These are phyloP conservation scores for Magnusiomyces tetraspermus DNA, from an alignment of 1,139 yeast species.

Conservation along the genomic window DNA sequence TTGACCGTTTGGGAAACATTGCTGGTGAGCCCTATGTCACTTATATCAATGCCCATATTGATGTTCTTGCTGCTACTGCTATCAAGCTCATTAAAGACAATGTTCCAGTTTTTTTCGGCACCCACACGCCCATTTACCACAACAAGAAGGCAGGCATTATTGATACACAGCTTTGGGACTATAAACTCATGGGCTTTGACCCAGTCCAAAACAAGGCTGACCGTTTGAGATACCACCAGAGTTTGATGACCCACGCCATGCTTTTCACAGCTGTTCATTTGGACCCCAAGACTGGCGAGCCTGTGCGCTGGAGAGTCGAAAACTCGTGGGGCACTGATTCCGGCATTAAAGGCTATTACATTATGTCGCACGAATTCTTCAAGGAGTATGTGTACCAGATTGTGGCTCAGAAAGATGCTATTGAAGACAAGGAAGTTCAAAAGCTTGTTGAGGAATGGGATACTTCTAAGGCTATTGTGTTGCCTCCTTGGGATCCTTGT, in stretches of 20 bases:
- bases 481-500: slow-evolving; percentile 83
- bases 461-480: slow-evolving; percentile 42
- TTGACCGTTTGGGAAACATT: slow-evolving; percentile 66
- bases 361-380: slow-evolving; percentile 78
- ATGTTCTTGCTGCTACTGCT: slow-evolving; percentile 48
- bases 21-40: slow-evolving; percentile 56
- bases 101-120: slow-evolving; percentile 76
- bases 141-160: slow-evolving; percentile 54
- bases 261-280: slow-evolving; percentile 63
- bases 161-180: slow-evolving; percentile 62
- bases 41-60: slow-evolving; percentile 58
- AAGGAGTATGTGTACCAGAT: slow-evolving; percentile 77
- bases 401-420: slow-evolving; percentile 42
- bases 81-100: slow-evolving; percentile 57
- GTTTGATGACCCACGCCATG: slow-evolving; percentile 85
- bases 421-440: slow-evolving; percentile 36
- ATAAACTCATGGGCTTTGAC: slow-evolving; percentile 52
- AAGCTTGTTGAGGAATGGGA: slow-evolving; percentile 24
- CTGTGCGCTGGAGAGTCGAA: slow-evolving; percentile 73
- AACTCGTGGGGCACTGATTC: slow-evolving; percentile 76
- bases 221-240: slow-evolving; percentile 46
- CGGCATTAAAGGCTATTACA: slow-evolving; percentile 66
- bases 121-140: slow-evolving; percentile 68
- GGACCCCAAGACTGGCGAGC: slow-evolving; percentile 41
- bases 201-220: slow-evolving; percentile 50